Conservation (phyloP, 306 rosid species). For the Abrus pulchellus region DNA sequence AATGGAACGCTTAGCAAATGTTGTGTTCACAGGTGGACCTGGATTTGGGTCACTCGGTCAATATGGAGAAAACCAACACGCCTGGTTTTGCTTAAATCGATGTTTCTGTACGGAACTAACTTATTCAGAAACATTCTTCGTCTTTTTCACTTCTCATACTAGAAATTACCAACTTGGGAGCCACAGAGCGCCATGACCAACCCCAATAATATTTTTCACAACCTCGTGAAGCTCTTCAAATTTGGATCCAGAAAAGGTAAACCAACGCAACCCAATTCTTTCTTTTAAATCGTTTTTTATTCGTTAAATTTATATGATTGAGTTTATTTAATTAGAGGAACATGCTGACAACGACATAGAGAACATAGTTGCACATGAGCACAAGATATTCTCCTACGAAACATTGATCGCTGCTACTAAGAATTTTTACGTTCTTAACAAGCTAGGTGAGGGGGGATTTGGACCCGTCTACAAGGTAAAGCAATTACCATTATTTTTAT, state of each 20-base stretch:
- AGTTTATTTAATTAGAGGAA: constrained; percentile 47
- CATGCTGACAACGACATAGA: constrained; percentile 65
- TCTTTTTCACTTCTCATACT: no score
- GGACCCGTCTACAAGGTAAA: constrained; percentile 86
- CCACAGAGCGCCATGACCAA: constrained; percentile 59
- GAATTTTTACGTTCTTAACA: constrained; percentile 57
- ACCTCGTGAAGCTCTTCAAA: constrained; percentile 57
- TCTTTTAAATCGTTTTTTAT: not conserved
- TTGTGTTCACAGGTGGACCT: no score
- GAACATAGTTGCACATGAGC: constrained; percentile 73
- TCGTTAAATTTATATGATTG: not conserved
- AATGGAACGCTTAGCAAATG: no score
- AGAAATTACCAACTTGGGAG: not conserved
- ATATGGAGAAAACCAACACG: no score
- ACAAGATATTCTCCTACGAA: constrained; percentile 62
- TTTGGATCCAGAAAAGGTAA: constrained; percentile 57
- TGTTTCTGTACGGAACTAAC: no score
- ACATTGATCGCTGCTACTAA: constrained; percentile 72
- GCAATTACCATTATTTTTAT: not conserved
- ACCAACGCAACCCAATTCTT: constrained; percentile 38
- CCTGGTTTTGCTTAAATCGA: no score
- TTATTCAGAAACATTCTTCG: no score
- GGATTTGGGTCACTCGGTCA: no score
- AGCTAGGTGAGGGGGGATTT: constrained; percentile 88
- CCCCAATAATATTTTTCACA: constrained; percentile 58